These are phyloP conservation scores for Dipteronia sinensis DNA, from an alignment of 345 rosid genomes.

Conservation along the genomic window DNA sequence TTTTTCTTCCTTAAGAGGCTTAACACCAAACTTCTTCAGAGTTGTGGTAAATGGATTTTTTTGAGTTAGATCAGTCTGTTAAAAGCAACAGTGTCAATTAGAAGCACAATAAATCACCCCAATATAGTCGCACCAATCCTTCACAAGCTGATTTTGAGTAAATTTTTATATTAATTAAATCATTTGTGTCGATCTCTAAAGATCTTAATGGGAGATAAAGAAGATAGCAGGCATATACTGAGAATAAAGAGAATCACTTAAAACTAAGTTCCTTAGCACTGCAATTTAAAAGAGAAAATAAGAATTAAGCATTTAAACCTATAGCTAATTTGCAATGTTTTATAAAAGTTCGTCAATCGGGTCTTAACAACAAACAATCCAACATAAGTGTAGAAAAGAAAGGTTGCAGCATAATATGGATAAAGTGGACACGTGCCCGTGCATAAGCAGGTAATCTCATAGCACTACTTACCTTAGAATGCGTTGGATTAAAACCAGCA, in stretches of 20 bases:
- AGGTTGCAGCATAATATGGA: not conserved
- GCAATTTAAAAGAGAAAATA: not conserved
- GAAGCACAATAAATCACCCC: not conserved
- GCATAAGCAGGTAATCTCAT: not conserved
- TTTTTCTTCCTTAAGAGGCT: slow-evolving; percentile 41
- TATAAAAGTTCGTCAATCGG: not conserved
- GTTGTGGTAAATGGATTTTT: slow-evolving; percentile 55
- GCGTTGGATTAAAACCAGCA: slow-evolving; percentile 76
- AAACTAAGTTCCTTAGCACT: not conserved
- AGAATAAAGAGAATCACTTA: not conserved
- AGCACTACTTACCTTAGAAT: slow-evolving; percentile 53
- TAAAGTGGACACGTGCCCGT: not conserved
- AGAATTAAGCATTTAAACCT: not conserved
- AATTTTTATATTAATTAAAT: not conserved
- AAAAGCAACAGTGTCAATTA: slow-evolving; percentile 5
- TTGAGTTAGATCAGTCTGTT: slow-evolving; percentile 70
- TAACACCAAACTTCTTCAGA: slow-evolving; percentile 57
- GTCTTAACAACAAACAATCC: not conserved
- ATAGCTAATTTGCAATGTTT: not conserved
- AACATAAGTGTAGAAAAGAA: not conserved
- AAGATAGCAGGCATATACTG: not conserved
- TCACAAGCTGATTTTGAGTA: not conserved
- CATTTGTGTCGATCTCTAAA: not conserved
- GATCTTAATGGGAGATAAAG: not conserved
- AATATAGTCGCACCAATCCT: not conserved